Evolutionary conservation across 345 rosid genomes (phyloP), one percentile per base, ranked within the genome.

Genomic region (Aquilaria sinensis): DNA sequence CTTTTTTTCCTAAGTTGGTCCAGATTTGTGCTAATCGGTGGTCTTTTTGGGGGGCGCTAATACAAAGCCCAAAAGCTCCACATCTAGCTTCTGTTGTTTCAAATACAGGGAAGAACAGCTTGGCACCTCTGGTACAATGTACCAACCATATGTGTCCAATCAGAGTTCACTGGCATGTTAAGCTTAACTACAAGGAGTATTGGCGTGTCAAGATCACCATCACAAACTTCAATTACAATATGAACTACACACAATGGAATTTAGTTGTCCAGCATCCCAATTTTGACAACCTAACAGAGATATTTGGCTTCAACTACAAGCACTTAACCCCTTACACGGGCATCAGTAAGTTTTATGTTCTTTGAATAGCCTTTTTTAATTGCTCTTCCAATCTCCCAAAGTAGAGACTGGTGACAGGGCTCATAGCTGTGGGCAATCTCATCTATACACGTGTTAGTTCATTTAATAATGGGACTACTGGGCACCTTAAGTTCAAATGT

Each of bases 131-230:
- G 4, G 64, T 86, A 57, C 90, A 72, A 73, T 93, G 98, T 68
- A 88, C 97, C 5, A 61, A 54, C n/a, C 97, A 93, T 73, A 86
- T 93, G 98, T 93, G 98, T 72, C 98, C 98, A 4, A 62, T 87
- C 64, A 67, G 94, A 86, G 72, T 93, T 70, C 97, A 93, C 63
- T 93, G 98, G 98, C 97, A 90, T 72, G 80, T 87, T 0, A 85
- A 89, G 68, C 72, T 82, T 14, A 93, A 83, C 80, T 85, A 87
- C 86, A 80, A 77, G 80, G 82, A 78, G 69, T 88, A 90, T 60
- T 90, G 98, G 98, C 78, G 96, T 57, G 96, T 79, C 49, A 92
- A 84, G 75, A 23, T 89, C 62, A 81, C 94, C 12, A 67, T 89
- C 66, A 81, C 93, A 30, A 92, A 92, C 72, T 93, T 85, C 70